Evolutionary conservation across 371 early-diverging fungal species (phyloP).

Genomic region (Mucor saturninus): DNA sequence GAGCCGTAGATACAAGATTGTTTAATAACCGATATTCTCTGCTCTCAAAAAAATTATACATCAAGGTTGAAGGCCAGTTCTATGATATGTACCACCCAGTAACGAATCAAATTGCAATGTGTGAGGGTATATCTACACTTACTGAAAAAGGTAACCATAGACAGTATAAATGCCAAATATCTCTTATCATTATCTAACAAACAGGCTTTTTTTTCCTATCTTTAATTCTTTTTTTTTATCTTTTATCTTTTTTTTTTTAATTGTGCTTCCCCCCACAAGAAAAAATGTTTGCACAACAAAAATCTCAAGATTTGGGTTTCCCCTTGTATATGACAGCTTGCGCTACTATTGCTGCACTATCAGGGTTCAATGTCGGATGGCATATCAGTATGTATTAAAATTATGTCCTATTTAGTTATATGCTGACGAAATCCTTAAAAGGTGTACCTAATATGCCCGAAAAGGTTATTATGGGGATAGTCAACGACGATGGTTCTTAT

Average conservation of each 20-base stretch:
- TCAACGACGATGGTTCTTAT: constrained; percentile 18
- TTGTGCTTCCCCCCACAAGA: constrained; percentile 3
- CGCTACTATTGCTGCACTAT: constrained; percentile 44
- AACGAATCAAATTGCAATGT: constrained; percentile 23
- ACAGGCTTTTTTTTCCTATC: constrained; percentile 8
- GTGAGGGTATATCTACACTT: constrained; percentile 26
- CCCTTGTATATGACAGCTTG: constrained; percentile 43
- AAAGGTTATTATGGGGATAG: constrained; percentile 34
- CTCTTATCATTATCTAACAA: constrained; percentile 15
- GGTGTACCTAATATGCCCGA: constrained; percentile 59
- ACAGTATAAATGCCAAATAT: constrained; percentile 2
- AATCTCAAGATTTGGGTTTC: constrained; percentile 47
- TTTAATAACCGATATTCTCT: background rate
- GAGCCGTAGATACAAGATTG: background rate
- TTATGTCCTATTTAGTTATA: background rate
- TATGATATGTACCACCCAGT: constrained; percentile 3
- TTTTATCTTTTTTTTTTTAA: background rate
- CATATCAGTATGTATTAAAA: constrained; percentile 41
- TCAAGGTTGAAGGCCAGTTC: background rate
- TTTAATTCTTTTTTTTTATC: constrained; percentile 10
- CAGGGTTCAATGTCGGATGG: constrained; percentile 54
- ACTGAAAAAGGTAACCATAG: constrained; percentile 13
- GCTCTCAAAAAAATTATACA: background rate
- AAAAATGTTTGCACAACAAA: constrained; percentile 26
- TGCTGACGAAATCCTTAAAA: constrained; percentile 12